Conservation (phyloP, 139 green algal species). For the Picochlorum sp. region DNA sequence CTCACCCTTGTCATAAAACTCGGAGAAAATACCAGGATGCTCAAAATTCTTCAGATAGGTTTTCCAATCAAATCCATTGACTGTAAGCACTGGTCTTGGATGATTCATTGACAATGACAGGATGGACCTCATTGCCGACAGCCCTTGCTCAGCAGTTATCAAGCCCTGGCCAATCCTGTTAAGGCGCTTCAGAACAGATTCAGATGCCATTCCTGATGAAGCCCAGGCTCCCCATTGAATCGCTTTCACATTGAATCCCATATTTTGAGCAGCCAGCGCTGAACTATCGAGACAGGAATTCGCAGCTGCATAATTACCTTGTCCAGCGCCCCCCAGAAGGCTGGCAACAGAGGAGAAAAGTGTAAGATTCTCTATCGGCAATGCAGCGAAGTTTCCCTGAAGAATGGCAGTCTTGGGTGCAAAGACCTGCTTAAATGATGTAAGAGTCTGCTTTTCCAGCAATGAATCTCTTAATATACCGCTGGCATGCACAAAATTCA, state of each 20-base stretch:
- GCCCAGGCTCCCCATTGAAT: constrained; percentile 79
- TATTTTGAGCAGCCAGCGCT: constrained; percentile 1
- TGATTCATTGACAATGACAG: constrained; percentile 1
- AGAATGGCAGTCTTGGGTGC: constrained; percentile 23
- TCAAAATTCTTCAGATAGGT: constrained; percentile 16
- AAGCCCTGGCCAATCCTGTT: constrained; percentile 30
- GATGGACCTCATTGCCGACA: constrained; percentile 21
- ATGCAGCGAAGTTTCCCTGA: background rate
- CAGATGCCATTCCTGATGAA: constrained; percentile 32
- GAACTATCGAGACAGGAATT: constrained; percentile 41
- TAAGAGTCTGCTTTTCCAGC: constrained; percentile 45
- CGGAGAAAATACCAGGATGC: constrained; percentile 16
- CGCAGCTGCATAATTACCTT: constrained; percentile 42
- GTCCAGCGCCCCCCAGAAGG: constrained; percentile 30
- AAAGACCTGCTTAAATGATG: constrained; percentile 35
- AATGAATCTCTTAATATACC: constrained; percentile 62
- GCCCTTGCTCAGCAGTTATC: constrained; percentile 30
- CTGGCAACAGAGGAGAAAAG: constrained; percentile 61
- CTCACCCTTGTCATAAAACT: constrained; percentile 9
- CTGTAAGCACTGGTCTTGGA: constrained; percentile 7
- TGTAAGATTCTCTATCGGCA: constrained; percentile 14
- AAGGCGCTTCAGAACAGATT: constrained; percentile 29
- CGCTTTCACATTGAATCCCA: constrained; percentile 34
- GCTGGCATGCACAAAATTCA: constrained; percentile 56
- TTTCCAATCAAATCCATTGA: constrained; percentile 28